These are phyloP conservation scores for Trichoderma atroviride DNA, from an alignment of 2,329 filamentous ascomycete species.

Conservation along the genomic window DNA sequence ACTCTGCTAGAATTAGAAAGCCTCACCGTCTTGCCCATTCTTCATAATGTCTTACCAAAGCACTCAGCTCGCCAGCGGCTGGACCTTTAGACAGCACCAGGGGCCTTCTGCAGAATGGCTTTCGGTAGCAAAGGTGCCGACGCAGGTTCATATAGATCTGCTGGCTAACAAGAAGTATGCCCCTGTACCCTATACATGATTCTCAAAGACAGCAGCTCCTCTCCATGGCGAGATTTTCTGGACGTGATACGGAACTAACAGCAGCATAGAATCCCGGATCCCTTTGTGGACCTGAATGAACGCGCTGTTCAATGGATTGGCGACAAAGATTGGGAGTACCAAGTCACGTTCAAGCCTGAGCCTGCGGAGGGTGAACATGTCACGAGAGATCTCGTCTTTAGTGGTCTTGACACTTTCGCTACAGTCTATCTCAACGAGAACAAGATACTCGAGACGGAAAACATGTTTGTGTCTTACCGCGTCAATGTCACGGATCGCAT, in stretches of 20 bases:
- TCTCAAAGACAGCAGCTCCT: neutral
- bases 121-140: constrained; percentile 41
- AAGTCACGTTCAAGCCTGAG: constrained; percentile 41
- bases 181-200: neutral
- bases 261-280: constrained; percentile 51
- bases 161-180: constrained; percentile 41
- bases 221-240: neutral
- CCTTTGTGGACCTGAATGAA: constrained; percentile 65
- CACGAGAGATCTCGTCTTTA: constrained; percentile 55
- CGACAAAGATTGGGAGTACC: constrained; percentile 64
- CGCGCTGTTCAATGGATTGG: constrained; percentile 62
- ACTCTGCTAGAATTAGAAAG: neutral
- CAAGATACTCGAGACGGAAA: constrained; percentile 58
- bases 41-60: constrained; percentile 18
- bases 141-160: constrained; percentile 44
- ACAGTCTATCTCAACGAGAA: constrained; percentile 58
- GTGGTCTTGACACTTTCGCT: constrained; percentile 67
- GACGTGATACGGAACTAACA: neutral
- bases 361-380: constrained; percentile 27
- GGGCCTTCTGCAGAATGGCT: constrained; percentile 38
- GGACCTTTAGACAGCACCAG: constrained; percentile 35
- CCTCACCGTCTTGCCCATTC: neutral
- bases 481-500: constrained; percentile 52
- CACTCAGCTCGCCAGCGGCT: constrained; percentile 31
- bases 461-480: constrained; percentile 65